Evolutionary conservation across 768 basidiomycete species (phyloP).

Genomic region (Collybia sordida): DNA sequence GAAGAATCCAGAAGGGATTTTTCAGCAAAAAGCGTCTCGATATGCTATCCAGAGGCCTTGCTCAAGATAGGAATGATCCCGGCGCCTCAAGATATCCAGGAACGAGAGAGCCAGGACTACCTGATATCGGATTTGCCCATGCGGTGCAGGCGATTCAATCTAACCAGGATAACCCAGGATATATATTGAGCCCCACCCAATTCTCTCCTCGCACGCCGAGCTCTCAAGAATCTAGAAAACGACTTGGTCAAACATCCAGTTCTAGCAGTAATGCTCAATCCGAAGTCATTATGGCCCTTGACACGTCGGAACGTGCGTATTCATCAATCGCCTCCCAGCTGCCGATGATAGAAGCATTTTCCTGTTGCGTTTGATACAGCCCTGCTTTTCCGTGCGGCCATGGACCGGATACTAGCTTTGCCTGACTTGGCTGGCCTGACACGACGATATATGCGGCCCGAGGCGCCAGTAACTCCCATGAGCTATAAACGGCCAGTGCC

Average conservation of each 20-base stretch:
- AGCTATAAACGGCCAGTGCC: not conserved
- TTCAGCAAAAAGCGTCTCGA: slow-evolving; percentile 63
- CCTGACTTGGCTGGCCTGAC: slow-evolving; percentile 44
- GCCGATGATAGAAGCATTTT: not conserved
- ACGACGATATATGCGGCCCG: not conserved
- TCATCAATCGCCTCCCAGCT: no score
- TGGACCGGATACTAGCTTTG: slow-evolving; percentile 42
- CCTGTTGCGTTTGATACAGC: slow-evolving; percentile 21
- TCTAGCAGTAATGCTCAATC: slow-evolving; percentile 23
- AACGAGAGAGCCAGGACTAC: not conserved
- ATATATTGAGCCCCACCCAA: slow-evolving; percentile 25
- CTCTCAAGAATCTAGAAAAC: slow-evolving; percentile 5
- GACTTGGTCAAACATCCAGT: slow-evolving; percentile 13
- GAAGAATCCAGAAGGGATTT: slow-evolving; percentile 55
- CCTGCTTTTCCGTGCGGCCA: slow-evolving; percentile 30
- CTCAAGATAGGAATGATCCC: slow-evolving; percentile 6
- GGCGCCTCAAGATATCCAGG: not conserved
- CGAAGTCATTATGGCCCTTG: slow-evolving; percentile 38
- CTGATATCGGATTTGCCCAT: slow-evolving; percentile 21
- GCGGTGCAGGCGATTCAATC: slow-evolving; percentile 8
- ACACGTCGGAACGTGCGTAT: slow-evolving; percentile 42
- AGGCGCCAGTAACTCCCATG: not conserved
- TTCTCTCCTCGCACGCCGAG: slow-evolving; percentile 21
- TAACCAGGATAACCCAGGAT: not conserved
- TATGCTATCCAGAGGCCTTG: slow-evolving; percentile 43